phyloP scores from a whole-genome alignment of 345 rosid genomes.

The Adansonia digitata region DNA sequence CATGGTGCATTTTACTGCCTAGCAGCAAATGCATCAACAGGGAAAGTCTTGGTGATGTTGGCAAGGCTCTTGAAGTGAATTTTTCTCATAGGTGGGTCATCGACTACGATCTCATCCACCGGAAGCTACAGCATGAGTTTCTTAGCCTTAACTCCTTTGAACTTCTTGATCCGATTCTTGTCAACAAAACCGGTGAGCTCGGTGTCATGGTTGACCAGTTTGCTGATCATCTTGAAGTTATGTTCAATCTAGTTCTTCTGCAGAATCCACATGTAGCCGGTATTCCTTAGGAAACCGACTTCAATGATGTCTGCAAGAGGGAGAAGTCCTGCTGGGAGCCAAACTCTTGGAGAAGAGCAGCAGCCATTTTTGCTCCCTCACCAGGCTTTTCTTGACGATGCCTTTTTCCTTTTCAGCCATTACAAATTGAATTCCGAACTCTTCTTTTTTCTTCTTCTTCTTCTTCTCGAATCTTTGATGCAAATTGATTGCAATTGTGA shows the following conservation, averaged over 20 bases:
- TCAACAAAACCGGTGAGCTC: constrained; percentile 33
- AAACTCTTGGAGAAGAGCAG: constrained; percentile 38
- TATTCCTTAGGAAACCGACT: constrained; percentile 41
- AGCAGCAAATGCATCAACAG: constrained; percentile 44
- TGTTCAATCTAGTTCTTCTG: constrained; percentile 49
- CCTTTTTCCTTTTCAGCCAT: constrained; percentile 52
- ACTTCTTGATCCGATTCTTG: constrained; percentile 40
- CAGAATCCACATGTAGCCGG: constrained; percentile 51
- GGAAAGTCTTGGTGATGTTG: constrained; percentile 50
- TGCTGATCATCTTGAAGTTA: constrained; percentile 43
- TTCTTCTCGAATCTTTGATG: background rate
- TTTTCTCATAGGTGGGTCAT: constrained; percentile 41
- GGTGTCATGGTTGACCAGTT: constrained; percentile 37
- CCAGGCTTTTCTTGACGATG: constrained; percentile 30
- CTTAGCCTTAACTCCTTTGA: constrained; percentile 56
- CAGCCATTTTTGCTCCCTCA: constrained; percentile 34
- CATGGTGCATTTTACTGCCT: constrained; percentile 24
- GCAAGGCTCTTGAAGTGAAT: constrained; percentile 52
- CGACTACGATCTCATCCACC: constrained; percentile 34
- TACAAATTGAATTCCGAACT: background rate
- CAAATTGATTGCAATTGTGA: background rate
- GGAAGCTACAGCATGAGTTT: constrained; percentile 51
- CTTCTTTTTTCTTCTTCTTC: too few species aligned
- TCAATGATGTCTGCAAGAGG: constrained; percentile 47
- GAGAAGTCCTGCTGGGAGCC: constrained; percentile 49